These are phyloP conservation scores for Saturnispora quitensis DNA, from an alignment of 805 yeast genomes.

Conservation along the genomic window DNA sequence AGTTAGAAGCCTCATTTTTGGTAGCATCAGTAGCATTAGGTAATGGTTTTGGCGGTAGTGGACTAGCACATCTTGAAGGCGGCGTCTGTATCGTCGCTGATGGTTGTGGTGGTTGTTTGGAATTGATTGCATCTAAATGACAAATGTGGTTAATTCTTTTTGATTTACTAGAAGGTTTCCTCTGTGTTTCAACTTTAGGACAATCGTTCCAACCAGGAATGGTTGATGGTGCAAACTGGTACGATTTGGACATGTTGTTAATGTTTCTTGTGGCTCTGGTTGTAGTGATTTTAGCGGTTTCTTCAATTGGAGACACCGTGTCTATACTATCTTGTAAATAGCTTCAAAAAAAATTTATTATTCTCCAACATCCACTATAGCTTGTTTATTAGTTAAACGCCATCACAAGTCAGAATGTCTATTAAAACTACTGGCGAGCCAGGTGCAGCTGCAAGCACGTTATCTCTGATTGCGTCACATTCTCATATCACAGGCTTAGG, in stretches of 20 bases:
- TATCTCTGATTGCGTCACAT: constrained; percentile 60
- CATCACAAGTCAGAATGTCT: constrained; percentile 7
- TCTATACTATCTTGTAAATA: background rate
- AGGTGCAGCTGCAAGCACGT: background rate
- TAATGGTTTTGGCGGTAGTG: background rate
- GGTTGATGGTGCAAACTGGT: constrained; percentile 21
- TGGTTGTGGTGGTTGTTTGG: background rate
- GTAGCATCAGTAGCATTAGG: background rate
- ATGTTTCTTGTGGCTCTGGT: background rate
- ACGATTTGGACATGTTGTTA: constrained; percentile 16
- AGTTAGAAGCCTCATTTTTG: background rate
- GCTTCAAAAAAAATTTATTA: background rate
- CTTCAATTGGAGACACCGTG: background rate
- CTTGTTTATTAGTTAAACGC: background rate
- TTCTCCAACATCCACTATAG: background rate
- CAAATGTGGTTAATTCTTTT: background rate
- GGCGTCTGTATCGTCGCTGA: background rate
- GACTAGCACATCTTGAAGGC: background rate
- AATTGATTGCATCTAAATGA: constrained; percentile 8
- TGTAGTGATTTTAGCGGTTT: background rate
- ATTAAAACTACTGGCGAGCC: constrained; percentile 8
- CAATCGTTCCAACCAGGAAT: constrained; percentile 55
- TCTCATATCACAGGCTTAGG: constrained; percentile 96
- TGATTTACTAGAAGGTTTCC: constrained; percentile 1
- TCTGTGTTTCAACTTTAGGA: constrained; percentile 23